phyloP scores from a whole-genome alignment of 768 basidiomycete species.

The Hypholoma fasciculare region DNA sequence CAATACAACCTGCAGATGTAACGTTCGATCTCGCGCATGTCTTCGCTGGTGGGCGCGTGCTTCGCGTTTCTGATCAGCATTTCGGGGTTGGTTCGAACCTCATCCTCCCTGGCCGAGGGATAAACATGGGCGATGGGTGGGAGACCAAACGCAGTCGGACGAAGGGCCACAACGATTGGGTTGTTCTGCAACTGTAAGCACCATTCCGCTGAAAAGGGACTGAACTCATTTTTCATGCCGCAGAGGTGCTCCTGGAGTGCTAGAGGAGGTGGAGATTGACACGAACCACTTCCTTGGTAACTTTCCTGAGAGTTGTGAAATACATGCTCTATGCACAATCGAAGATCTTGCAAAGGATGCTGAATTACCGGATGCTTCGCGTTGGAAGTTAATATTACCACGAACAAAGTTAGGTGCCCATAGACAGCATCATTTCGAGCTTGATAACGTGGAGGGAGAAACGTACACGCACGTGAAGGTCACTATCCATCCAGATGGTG shows the following conservation, averaged over 20 bases:
- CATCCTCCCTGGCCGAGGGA: constrained; percentile 87
- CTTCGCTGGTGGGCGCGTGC: constrained; percentile 83
- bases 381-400: constrained; percentile 77
- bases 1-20: constrained; percentile 54
- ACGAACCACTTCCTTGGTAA: constrained; percentile 96
- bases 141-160: constrained; percentile 89
- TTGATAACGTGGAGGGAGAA: constrained; percentile 59
- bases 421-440: constrained; percentile 85
- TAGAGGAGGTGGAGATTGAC: constrained; percentile 86
- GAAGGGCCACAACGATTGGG: constrained; percentile 88
- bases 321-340: constrained; percentile 56
- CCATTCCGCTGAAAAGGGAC: background rate
- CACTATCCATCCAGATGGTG: constrained; percentile 94
- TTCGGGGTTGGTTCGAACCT: constrained; percentile 92
- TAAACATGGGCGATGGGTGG: constrained; percentile 98
- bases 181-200: constrained; percentile 82
- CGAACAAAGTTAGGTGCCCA: constrained; percentile 86
- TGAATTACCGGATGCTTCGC: constrained; percentile 36
- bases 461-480: constrained; percentile 83
- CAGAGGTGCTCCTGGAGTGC: constrained; percentile 72
- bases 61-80: constrained; percentile 90
- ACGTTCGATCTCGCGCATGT: constrained; percentile 89
- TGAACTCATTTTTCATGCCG: background rate
- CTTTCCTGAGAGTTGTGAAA: constrained; percentile 85
- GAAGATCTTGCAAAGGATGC: constrained; percentile 38